These are phyloP conservation scores for Gossypium rotundifolium DNA, from an alignment of 345 rosid genomes.

Conservation along the genomic window DNA sequence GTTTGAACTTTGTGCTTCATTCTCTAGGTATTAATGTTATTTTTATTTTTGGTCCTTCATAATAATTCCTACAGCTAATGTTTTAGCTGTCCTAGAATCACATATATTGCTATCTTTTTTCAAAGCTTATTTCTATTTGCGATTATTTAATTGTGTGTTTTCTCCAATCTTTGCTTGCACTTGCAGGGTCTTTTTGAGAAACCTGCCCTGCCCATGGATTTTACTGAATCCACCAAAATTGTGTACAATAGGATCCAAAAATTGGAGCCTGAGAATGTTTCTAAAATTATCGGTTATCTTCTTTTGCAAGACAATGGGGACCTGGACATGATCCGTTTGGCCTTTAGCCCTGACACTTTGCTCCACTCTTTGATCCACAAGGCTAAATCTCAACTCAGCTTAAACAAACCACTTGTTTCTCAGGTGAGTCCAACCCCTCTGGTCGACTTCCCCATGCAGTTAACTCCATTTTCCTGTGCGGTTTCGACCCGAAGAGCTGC, in stretches of 20 bases:
- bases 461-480: slow-evolving; percentile 25
- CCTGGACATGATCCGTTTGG: slow-evolving; percentile 79
- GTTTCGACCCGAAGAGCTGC: slow-evolving; percentile 33
- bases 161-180: slow-evolving; percentile 5
- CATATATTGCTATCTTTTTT: background rate
- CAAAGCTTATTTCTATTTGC: slow-evolving; percentile 12
- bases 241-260: slow-evolving; percentile 76
- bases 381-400: slow-evolving; percentile 59
- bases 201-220: slow-evolving; percentile 49
- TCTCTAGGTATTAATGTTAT: background rate
- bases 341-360: slow-evolving; percentile 65
- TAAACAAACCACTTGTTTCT: slow-evolving; percentile 28
- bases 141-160: background rate
- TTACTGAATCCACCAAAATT: slow-evolving; percentile 65
- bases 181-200: slow-evolving; percentile 29
- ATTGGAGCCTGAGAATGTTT: slow-evolving; percentile 76
- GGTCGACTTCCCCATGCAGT: slow-evolving; percentile 35
- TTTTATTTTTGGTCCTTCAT: background rate
- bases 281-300: slow-evolving; percentile 79
- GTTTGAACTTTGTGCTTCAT: slow-evolving; percentile 3
- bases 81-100: background rate
- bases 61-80: too few relatives aligned
- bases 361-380: slow-evolving; percentile 51
- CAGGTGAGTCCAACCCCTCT: slow-evolving; percentile 28
- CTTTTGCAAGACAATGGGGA: slow-evolving; percentile 69